Percentiles rank a stretch among this genome's conserved stretches.
Conservation (phyloP, 345 rosid genomes). For the Tarenaya hassleriana region DNA sequence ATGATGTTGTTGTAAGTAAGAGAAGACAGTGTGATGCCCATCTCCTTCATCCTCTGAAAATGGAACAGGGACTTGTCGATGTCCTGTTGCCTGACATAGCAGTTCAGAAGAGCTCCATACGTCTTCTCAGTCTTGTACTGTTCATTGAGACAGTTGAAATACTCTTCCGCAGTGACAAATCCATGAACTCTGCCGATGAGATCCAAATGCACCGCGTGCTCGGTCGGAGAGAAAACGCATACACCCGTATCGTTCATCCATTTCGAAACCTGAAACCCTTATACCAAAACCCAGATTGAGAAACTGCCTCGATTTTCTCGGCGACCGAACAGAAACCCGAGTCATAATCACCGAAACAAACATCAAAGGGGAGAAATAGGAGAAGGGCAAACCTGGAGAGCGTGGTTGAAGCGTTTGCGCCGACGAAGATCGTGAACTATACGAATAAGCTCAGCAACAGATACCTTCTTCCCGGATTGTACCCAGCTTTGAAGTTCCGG, state of each 20-base stretch:
- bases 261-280: slow-evolving; percentile 52
- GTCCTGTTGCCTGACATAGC: slow-evolving; percentile 61
- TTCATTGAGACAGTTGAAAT: slow-evolving; percentile 53
- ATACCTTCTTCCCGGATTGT: slow-evolving; percentile 46
- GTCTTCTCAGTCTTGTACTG: slow-evolving; percentile 66
- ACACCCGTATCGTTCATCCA: slow-evolving; percentile 65
- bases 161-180: slow-evolving; percentile 55
- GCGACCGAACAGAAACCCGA: not conserved
- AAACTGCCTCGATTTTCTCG: not conserved
- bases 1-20: slow-evolving; percentile 70
- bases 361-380: not conserved
- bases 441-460: slow-evolving; percentile 77
- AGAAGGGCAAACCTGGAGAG: slow-evolving; percentile 54
- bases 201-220: slow-evolving; percentile 79
- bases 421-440: slow-evolving; percentile 73
- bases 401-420: slow-evolving; percentile 73
- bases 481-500: slow-evolving; percentile 80
- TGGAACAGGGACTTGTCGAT: slow-evolving; percentile 53
- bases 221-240: slow-evolving; percentile 52
- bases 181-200: slow-evolving; percentile 72
- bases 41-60: slow-evolving; percentile 64
- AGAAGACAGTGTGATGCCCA: slow-evolving; percentile 49
- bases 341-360: not conserved
- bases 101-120: slow-evolving; percentile 78
- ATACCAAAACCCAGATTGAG: not conserved